Evolutionary conservation across 1,284 basidiomycete genomes (phyloP), one percentile per base, ranked within the genome.

Genomic region (Tetrapyrgos nigripes): DNA sequence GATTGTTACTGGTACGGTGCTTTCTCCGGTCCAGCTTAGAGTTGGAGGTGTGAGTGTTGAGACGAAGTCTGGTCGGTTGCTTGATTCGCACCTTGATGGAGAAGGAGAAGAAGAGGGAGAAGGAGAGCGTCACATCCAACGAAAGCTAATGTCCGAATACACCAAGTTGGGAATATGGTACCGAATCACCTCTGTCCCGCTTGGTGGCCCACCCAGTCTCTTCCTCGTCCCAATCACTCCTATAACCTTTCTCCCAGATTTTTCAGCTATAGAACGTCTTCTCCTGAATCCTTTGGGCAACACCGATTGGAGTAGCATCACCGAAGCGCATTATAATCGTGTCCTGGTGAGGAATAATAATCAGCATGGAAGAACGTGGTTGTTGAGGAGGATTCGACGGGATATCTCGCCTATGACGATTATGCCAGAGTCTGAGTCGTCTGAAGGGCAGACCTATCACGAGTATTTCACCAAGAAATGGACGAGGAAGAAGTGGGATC

Each of bases 361-460:
- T 66, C 79, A 85, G 62, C 72, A 74, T 40, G 89, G 86, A 4
- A 81, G 83, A n/a, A 76, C 81, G 1, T 77, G 84, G 43, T 64
- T 87, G 47, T 75, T 93, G 47, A 79, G 79, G 58, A 73, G 73
- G 31, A 79, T 92, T 62, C 82, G 88, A 35, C 61, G 78, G 35
- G 91, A 93, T 68, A 72, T 93, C 23, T 83, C 84, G 0, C 87
- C 88, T 2, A 69, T 82, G 65, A 89, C 88, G 50, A 65, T 88
- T 2, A 73, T 74, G 0, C 66, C 71, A 2, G 84, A 80, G 5
- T 80, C 84, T 8, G 74, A 75, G 28, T 86, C 87, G 67, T 72
- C 72, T 14, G 73, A 63, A 0, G 80, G 65, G 59, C 55, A 76
- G 2, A 88, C 83, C 0, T 92, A 89, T 67, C 67, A 78, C 47